Base-by-base conservation (phyloP, 73 alveolate genomes). In the Paramecium caudatum region DNA sequence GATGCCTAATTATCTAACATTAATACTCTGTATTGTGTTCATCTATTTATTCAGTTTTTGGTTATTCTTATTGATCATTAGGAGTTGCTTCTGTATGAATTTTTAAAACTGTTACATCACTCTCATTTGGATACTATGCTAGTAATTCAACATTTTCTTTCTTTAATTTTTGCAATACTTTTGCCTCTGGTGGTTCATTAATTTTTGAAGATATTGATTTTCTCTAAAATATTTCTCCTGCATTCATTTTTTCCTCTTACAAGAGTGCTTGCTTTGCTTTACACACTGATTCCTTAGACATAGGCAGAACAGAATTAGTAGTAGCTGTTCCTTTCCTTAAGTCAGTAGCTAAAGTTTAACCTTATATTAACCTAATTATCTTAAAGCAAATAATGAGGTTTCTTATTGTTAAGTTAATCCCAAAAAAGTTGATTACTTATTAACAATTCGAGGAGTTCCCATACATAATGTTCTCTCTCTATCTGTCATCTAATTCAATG, bases 381-480 rank as follows among this genome's bases (percentile, higher is more conserved):
- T 74, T 74, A 74, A 74, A 39, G 88, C 88, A 74, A 74, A 74
- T 74, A 74, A 74, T 1, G 88, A 74, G 16, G 88, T 74, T 39
- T 74, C 88, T 74, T 74, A 45, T 74, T 74, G 39, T 17, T 74
- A 19, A 36, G 88, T 41, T 3, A 41, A 45, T 2, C 88, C 88
- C 12, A 74, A 74, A 8, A 74, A 74, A 7, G 43, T 41, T 3
- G 88, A 37, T 74, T 74, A 74, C 21, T 39, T 37, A 74, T 74
- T 74, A 12, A 43, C 88, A 27, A 74, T 74, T 74, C 88, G 36
- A 2, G 88, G 88, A 9, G 88, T 74, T 41, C 88, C 88, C 55
- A 74, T 34, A 45, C 88, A 74, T 43, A 74, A 41, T 16, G 88
- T 74, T 19, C 65, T 74, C 32, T 74, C 88, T 74, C 32, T 74